A percentile compares a stretch with the other conserved stretches of the same genome.
Evolutionary conservation across 768 basidiomycete species (phyloP).

Genomic region (Filobasidium wieringae): DNA sequence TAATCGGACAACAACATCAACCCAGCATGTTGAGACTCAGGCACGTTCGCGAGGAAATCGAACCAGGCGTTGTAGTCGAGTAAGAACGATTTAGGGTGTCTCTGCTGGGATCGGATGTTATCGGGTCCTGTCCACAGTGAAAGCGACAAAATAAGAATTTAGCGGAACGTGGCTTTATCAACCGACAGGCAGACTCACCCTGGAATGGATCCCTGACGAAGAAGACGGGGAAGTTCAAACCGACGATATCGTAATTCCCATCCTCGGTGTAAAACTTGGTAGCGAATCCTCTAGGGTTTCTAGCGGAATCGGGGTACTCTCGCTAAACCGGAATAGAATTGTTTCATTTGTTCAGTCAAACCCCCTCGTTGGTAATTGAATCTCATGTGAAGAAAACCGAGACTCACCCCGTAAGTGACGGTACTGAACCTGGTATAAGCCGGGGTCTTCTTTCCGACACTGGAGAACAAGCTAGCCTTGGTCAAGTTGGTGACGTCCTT

Average conservation of each 20-base stretch:
- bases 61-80: conserved; percentile 36
- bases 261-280: conserved; percentile 43
- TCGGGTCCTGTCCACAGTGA: too few relatives aligned
- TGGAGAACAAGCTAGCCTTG: conserved; percentile 29
- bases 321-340: not conserved
- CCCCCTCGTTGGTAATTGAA: too few relatives aligned
- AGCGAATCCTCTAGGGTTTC: conserved; percentile 26
- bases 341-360: not conserved
- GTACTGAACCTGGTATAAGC: conserved; percentile 28
- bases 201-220: conserved; percentile 15
- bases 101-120: conserved; percentile 26
- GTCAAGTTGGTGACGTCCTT: conserved; percentile 30
- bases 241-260: conserved; percentile 43
- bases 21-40: conserved; percentile 31
- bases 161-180: too few relatives aligned
- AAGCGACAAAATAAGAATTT: too few relatives aligned
- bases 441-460: conserved; percentile 25
- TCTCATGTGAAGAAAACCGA: not conserved
- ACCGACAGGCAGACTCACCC: too few relatives aligned
- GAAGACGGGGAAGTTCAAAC: conserved; percentile 33
- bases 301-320: conserved; percentile 22
- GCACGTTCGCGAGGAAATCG: conserved; percentile 33
- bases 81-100: conserved; percentile 33
- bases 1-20: conserved; percentile 34
- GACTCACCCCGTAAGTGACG: conserved; percentile 29